Evolutionary conservation across 176 grass and related monocot genomes (phyloP).

Genomic region (Ensete ventricosum): DNA sequence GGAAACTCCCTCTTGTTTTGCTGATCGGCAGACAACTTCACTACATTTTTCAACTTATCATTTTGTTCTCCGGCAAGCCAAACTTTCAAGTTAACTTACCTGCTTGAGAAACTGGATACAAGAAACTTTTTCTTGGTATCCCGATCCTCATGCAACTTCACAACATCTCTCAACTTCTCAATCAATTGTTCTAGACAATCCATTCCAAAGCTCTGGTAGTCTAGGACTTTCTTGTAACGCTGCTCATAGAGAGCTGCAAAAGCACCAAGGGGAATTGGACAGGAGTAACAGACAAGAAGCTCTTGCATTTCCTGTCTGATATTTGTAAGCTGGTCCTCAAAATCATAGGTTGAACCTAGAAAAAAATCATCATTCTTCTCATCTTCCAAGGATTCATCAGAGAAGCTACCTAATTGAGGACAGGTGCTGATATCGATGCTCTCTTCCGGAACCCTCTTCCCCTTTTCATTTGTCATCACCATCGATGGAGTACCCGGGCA

Average conservation of each 20-base stretch:
- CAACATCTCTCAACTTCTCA: constrained; percentile 68
- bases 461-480: constrained; percentile 55
- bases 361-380: constrained; percentile 45
- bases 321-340: constrained; percentile 38
- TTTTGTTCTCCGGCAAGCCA: background rate
- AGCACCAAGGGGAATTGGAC: constrained; percentile 43
- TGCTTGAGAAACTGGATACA: constrained; percentile 27
- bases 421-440: constrained; percentile 10
- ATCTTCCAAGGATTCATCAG: constrained; percentile 70
- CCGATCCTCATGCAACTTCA: constrained; percentile 40
- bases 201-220: constrained; percentile 55
- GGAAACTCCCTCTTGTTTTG: no score
- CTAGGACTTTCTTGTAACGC: constrained; percentile 70
- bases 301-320: constrained; percentile 73
- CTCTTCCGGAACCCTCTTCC: constrained; percentile 28
- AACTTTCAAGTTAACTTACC: constrained; percentile 4
- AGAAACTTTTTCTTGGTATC: constrained; percentile 50
- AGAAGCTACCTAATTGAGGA: constrained; percentile 47
- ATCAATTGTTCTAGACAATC: constrained; percentile 55
- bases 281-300: constrained; percentile 79
- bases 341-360: constrained; percentile 31
- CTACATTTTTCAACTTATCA: background rate
- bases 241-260: constrained; percentile 62
- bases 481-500: constrained; percentile 47
- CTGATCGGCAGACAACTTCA: background rate